Evolutionary conservation across 768 basidiomycete genomes (phyloP).

Genomic region (Hygrophoropsis aurantiaca): DNA sequence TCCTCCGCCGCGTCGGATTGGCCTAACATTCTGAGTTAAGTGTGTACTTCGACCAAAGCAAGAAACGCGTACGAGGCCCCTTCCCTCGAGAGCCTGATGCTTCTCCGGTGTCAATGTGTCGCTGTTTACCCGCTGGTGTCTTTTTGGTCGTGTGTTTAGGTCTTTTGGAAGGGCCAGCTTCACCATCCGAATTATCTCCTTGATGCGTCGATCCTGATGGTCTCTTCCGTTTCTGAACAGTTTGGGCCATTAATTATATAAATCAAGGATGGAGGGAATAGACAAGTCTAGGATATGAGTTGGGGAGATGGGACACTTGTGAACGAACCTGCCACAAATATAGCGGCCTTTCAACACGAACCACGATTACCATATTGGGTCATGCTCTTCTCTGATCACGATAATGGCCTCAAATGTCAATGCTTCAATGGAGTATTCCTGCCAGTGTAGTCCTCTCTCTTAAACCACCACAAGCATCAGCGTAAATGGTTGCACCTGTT

Average conservation of each 20-base stretch:
- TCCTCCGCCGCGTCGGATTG: conserved; percentile 23
- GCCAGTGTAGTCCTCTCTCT: no score
- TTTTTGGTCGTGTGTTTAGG: conserved; percentile 75
- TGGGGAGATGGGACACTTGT: no score
- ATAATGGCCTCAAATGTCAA: no score
- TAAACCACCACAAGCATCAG: no score
- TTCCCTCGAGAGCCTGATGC: conserved; percentile 28
- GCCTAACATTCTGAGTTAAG: conserved; percentile 13
- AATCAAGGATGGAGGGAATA: conserved; percentile 1
- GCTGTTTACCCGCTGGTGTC: conserved; percentile 71
- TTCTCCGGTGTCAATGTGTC: conserved; percentile 21
- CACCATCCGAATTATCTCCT: conserved; percentile 29
- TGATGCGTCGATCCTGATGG: conserved; percentile 47
- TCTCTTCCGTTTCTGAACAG: conserved; percentile 53
- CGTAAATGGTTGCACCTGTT: conserved; percentile 38
- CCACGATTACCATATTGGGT: neutral
- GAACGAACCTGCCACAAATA: no score
- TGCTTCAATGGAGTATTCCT: no score
- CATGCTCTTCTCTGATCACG: no score
- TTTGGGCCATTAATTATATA: conserved; percentile 58
- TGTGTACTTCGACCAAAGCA: conserved; percentile 11
- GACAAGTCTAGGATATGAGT: neutral
- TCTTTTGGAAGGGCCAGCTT: conserved; percentile 42
- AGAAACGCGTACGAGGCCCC: conserved; percentile 23
- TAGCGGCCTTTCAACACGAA: neutral